phyloP scores from a whole-genome alignment of 148 eudicot species.

The Heliosperma pusillum region DNA sequence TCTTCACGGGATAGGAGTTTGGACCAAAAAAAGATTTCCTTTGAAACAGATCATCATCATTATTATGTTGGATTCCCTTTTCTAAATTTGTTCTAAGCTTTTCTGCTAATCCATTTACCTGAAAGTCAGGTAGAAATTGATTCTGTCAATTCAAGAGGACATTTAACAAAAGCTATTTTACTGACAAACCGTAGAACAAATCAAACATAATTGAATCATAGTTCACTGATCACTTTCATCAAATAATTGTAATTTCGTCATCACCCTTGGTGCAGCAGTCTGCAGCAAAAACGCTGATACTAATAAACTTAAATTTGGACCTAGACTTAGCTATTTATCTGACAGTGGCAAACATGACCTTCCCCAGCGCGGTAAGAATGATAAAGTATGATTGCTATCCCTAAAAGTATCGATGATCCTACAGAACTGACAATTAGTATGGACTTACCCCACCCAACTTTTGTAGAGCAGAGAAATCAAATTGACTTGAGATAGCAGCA shows the following conservation, averaged over 20 bases:
- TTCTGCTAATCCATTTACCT: conserved; percentile 65
- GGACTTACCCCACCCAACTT: conserved; percentile 72
- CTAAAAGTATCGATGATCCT: background rate
- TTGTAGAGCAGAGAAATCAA: conserved; percentile 55
- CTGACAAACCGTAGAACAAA: background rate
- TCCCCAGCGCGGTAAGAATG: background rate
- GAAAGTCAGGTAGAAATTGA: conserved; percentile 3
- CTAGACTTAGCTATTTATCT: background rate
- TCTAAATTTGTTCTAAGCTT: conserved; percentile 54
- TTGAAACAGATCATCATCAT: conserved; percentile 48
- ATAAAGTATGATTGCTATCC: background rate
- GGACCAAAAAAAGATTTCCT: conserved; percentile 74
- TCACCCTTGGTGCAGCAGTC: background rate
- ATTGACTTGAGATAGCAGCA: conserved; percentile 58
- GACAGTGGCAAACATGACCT: background rate
- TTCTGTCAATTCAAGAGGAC: background rate
- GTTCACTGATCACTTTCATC: background rate
- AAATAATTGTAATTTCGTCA: background rate
- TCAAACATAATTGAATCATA: background rate
- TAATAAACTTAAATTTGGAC: background rate
- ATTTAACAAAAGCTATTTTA: background rate
- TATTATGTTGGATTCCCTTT: conserved; percentile 52
- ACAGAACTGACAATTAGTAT: background rate
- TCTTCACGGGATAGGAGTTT: conserved; percentile 85
- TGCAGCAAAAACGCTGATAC: background rate